Evolutionary conservation across 257 asterid species (phyloP), one percentile per base, ranked within the genome.

Genomic region (Solanum gandarillasii): DNA sequence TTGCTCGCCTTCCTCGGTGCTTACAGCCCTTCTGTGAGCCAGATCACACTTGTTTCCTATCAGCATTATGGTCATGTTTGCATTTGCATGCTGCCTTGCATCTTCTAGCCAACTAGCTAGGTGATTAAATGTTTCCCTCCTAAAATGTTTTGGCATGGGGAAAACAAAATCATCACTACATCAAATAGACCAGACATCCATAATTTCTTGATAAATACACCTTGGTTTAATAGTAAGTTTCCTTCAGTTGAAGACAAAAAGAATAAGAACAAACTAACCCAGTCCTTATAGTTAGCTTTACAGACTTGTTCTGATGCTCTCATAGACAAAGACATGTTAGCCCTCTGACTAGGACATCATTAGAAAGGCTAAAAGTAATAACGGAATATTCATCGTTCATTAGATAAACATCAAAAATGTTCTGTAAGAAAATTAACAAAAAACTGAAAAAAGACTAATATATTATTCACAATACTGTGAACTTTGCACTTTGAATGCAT

Each of bases 71-170:
- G 92, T 89, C 96, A 92, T 93, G 90, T 94, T 93, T 58, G 93
- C 93, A 93, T 92, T 92, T 81, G 95, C 95, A 62, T 95, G 93
- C 89, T 93, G 94, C 88, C 98, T 94, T 41, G 95, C 95, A 91
- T 95, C 98, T 89, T 95, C 96, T 90, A 95, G 88, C 98, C 98
- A 95, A 82, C 93, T 94, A 16, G 92, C 96, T 48, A 94, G 93
- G 92, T 95, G 96, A 87, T 94, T 92, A 86, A 94, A 95, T 83
- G 94, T 94, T 88, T 94, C 98, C 98, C 98, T 93, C 92, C 98
- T 95, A 91, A 68, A 60, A 35, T 25, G 70, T 84, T 75, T 48
- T 82, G 70, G 70, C 38, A 82, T 29, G 43, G 29, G 20, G 29
- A 48, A 82, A 82, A 18, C 18, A 31, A 43, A 79, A 20, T 46